phyloP scores from a whole-genome alignment of 2,329 filamentous ascomycete species.

The Venturia pyrina region DNA sequence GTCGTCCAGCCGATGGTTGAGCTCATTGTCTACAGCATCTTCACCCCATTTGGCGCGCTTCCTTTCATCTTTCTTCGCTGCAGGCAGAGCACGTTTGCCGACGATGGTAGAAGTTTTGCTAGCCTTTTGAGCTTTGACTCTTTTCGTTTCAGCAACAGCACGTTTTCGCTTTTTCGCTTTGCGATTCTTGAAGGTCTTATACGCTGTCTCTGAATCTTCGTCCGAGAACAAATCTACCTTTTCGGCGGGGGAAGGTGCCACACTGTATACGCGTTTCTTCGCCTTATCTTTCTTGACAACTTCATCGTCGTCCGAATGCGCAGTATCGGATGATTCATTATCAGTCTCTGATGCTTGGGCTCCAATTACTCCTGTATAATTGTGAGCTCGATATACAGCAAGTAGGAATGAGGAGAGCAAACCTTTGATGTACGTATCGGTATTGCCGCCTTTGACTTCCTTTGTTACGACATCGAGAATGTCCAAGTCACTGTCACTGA shows the following conservation, averaged over 20 bases:
- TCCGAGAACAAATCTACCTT: constrained; percentile 27
- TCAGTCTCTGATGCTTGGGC: neutral
- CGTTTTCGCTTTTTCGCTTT: constrained; percentile 10
- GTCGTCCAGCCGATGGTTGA: constrained; percentile 32
- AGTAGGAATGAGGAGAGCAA: neutral
- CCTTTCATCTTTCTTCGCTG: neutral
- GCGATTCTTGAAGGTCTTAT: constrained; percentile 51
- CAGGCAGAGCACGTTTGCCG: neutral
- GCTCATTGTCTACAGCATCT: constrained; percentile 14
- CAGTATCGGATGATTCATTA: constrained; percentile 2
- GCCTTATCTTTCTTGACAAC: neutral
- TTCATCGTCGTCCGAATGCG: neutral
- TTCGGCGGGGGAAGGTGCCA: neutral
- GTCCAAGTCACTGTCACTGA: constrained; percentile 35
- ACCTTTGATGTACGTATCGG: neutral
- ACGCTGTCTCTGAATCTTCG: constrained; percentile 44
- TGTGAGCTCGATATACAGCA: neutral
- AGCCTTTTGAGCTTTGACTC: neutral
- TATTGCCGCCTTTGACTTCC: constrained; percentile 12
- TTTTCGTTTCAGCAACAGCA: constrained; percentile 6
- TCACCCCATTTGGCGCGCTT: constrained; percentile 7
- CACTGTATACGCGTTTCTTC: neutral
- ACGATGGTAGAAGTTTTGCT: neutral
- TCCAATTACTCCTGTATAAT: neutral
- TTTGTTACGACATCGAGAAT: constrained; percentile 26